Evolutionary conservation across 1,139 yeast genomes (phyloP), one percentile per base, ranked within the genome.

Genomic region (Geotrichum citri-aurantii): DNA sequence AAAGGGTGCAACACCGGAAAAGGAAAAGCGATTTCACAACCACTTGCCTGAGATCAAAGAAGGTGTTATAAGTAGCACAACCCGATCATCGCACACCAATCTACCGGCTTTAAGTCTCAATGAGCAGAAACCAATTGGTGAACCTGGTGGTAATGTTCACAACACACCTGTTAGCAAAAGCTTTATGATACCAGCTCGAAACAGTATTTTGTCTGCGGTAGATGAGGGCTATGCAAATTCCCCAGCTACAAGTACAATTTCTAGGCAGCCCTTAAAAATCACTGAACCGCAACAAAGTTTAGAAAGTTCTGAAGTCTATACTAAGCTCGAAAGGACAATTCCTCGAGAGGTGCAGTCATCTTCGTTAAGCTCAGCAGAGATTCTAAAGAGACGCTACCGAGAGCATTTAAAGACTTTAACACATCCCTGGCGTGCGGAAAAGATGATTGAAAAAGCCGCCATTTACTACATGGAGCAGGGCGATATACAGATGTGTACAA

Each of bases 401-500:
- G 62, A 62, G 23, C 69, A 64, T 48, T 59, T 65, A 42, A 52
- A 76, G 33, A 76, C 74, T 50, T 68, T 75, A 19, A 69, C 73
- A 27, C 73, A 80, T 17, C 81, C 86, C 1, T 81, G 83, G 81
- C 70, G 77, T 4, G 79, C 83, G 3, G 68, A 72, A 17, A 71
- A 70, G 46, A 63, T 81, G 63, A 72, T 81, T 6, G 68, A 72
- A 54, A 75, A 81, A 58, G 80, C 85, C 0, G 71, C 83, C 17
- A 78, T 79, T 26, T 85, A 82, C 69, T 79, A 87, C 42, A 68
- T 81, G 7, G 71, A 72, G 17, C 88, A 84, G 65, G 95, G 95
- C 0, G 90, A 86, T 65, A 71, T 85, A 27, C 76, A 85, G 27
- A 76, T 84, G 75, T 79, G 86, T 62, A 80, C 88, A 1, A 79